Evolutionary conservation across 345 rosid species (phyloP).

Genomic region (Syzygium jambos): DNA sequence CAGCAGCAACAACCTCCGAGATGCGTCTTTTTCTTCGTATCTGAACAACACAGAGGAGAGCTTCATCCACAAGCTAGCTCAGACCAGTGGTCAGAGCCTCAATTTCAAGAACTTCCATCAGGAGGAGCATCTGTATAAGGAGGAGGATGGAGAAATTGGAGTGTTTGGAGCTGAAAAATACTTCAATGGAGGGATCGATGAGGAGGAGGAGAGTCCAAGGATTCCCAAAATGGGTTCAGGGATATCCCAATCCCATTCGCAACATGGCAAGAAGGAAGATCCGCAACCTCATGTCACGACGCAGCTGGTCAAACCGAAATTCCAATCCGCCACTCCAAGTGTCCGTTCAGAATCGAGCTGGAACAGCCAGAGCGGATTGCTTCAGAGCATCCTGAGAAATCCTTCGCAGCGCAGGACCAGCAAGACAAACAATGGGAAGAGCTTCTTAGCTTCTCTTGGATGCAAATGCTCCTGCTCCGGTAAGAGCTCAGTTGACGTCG

Average conservation of each 20-base stretch:
- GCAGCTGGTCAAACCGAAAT: slow-evolving; percentile 3
- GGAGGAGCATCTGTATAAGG: slow-evolving; percentile 17
- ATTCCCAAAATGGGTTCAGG: not conserved
- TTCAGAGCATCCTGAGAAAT: slow-evolving; percentile 12
- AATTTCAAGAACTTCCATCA: not conserved
- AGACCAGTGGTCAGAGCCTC: slow-evolving; percentile 1
- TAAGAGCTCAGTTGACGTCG: slow-evolving; percentile 2
- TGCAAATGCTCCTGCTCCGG: slow-evolving; percentile 60
- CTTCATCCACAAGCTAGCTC: slow-evolving; percentile 20
- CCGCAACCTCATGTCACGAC: not conserved
- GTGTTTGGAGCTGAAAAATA: slow-evolving; percentile 84
- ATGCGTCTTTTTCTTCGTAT: slow-evolving; percentile 50
- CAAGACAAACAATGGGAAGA: slow-evolving; percentile 20
- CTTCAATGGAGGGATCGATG: slow-evolving; percentile 53
- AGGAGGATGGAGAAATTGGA: slow-evolving; percentile 61
- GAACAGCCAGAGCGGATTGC: slow-evolving; percentile 48
- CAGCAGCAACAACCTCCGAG: slow-evolving; percentile 1
- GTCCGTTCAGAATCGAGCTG: slow-evolving; percentile 46
- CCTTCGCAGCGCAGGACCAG: slow-evolving; percentile 1
- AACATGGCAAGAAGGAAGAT: not conserved
- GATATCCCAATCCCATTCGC: slow-evolving; percentile 10
- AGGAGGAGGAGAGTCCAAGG: slow-evolving; percentile 20
- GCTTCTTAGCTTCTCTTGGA: slow-evolving; percentile 45
- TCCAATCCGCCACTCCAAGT: slow-evolving; percentile 36
- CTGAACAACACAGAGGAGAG: slow-evolving; percentile 29